These are phyloP conservation scores for Candida hispaniensis DNA, from an alignment of 805 yeast species.

Conservation along the genomic window DNA sequence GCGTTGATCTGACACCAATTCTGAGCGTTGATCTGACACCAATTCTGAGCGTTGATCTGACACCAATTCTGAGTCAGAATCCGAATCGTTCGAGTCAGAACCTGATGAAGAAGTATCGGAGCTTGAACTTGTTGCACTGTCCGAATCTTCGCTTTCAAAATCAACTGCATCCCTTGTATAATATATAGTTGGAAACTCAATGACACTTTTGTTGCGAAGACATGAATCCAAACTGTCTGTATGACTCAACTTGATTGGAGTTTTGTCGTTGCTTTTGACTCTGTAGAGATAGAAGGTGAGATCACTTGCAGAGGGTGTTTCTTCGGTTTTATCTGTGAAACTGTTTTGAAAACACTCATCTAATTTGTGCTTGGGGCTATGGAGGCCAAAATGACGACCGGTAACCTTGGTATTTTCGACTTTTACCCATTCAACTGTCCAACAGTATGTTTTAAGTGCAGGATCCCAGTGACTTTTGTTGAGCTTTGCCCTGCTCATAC, in stretches of 20 bases:
- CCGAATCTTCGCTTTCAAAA: conserved; percentile 17
- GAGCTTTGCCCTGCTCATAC: conserved; percentile 55
- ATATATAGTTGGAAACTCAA: conserved; percentile 67
- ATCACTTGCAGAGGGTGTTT: too few species aligned
- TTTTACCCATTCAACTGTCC: conserved; percentile 73
- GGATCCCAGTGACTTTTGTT: conserved; percentile 68
- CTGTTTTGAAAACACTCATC: conserved; percentile 17
- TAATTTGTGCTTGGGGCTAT: too few species aligned
- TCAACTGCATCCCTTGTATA: conserved; percentile 17
- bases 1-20: too few species aligned
- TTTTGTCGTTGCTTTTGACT: conserved; percentile 18
- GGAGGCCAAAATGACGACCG: too few species aligned
- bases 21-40: too few species aligned
- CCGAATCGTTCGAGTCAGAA: too few species aligned
- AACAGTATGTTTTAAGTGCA: conserved; percentile 46
- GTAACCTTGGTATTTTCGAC: conserved; percentile 28
- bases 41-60: too few species aligned
- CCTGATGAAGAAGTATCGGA: too few species aligned
- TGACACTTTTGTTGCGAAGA: conserved; percentile 46
- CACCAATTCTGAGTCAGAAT: too few species aligned
- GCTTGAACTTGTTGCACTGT: too few species aligned
- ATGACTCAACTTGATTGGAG: conserved; percentile 18
- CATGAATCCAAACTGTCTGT: conserved; percentile 35
- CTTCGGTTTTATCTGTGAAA: too few species aligned
- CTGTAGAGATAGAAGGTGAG: conserved; percentile 19